phyloP scores from a whole-genome alignment of 768 basidiomycete genomes.

The Pulveroboletus sp. region DNA sequence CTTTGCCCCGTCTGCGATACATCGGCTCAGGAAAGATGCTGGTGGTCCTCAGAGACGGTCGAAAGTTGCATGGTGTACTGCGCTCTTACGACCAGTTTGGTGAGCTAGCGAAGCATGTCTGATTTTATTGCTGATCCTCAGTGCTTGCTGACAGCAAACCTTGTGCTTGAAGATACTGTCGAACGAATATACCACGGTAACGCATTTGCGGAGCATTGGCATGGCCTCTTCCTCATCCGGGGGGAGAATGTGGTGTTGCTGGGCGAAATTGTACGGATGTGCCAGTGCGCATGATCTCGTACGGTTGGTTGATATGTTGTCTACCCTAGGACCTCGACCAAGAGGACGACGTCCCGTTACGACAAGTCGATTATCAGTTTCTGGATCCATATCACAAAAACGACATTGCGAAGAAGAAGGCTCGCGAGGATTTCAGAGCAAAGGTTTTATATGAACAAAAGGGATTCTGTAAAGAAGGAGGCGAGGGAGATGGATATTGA shows the following conservation, averaged over 20 bases:
- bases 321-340: conserved; percentile 75
- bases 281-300: conserved; percentile 1
- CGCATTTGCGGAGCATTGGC: conserved; percentile 82
- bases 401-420: conserved; percentile 70
- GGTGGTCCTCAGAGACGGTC: conserved; percentile 91
- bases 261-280: conserved; percentile 83
- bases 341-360: conserved; percentile 83
- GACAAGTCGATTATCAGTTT: conserved; percentile 65
- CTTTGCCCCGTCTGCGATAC: conserved; percentile 17
- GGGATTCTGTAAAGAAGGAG: conserved; percentile 93
- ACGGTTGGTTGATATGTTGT: conserved; percentile 4
- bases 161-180: conserved; percentile 92
- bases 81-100: conserved; percentile 99
- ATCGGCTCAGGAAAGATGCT: conserved; percentile 87
- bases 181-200: conserved; percentile 91
- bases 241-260: conserved; percentile 98
- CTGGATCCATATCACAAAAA: conserved; percentile 69
- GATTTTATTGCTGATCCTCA: neutral
- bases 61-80: conserved; percentile 94
- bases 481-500: conserved; percentile 94
- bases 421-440: conserved; percentile 78
- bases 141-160: conserved; percentile 64
- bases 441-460: conserved; percentile 76
- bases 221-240: conserved; percentile 89
- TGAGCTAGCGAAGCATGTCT: conserved; percentile 34